Base-by-base conservation (phyloP, 2,329 filamentous ascomycete genomes). In the Aspergillus vadensis region DNA sequence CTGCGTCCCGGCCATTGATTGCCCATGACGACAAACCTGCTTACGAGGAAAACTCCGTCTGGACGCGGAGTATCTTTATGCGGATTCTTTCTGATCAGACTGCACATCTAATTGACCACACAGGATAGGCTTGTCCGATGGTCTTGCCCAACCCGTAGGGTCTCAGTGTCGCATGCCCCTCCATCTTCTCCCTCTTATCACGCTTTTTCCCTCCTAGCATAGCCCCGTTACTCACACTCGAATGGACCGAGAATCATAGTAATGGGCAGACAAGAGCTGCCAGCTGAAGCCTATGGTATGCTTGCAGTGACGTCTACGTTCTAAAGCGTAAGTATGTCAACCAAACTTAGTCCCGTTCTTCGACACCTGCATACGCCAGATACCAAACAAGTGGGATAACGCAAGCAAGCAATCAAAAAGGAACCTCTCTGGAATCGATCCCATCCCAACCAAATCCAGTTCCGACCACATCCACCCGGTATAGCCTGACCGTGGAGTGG, bases 391-490 rank as follows among this genome's bases (percentile, higher is more conserved):
- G 5, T 4, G 43, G 7, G 14, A 12, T 7, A 19, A 15, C 12
- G 14, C 17, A 30, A 47, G 25, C 17, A 17, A 44, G 32, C 32
- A 36, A 14, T 23, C n/a, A 30, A n/a, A 23, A 32, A 9, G 7
- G 15, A 36, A 4, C 12, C 21, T 7, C 19, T 50, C 8, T n/a
- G 15, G 9, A n/a, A 10, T 17, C 32, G 15, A 32, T 23, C 1
- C 9, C 8, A 49, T 49, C 25, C 25, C 47, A 32, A n/a, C 5
- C 47, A 10, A 49, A 27, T 48, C 19, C 14, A 12, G 43, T n/a
- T 27, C 21, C 44, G 12, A 48, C 14, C 38, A 52, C 63, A 55
- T 55, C 32, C 36, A 32, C 51, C 43, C 41, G 53, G 25, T 50
- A 27, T 50, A 39, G 25, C 39, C 39, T 19, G 39, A 27, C 32